Base-by-base conservation (phyloP, 495 filamentous ascomycete genomes). In the Friedmanniomyces endolithicus region DNA sequence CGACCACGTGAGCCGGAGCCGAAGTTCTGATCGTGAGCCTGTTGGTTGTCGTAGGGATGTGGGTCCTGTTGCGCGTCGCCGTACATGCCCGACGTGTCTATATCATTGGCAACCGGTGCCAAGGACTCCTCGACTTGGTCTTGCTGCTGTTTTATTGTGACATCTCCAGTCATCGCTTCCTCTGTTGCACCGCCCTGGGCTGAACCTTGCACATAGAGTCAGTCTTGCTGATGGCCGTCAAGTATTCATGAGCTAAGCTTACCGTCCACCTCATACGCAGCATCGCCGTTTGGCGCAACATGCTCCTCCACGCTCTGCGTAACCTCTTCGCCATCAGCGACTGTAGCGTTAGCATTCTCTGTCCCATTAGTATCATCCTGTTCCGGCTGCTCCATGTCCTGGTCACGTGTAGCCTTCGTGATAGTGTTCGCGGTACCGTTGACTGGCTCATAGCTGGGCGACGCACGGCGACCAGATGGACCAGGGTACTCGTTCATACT, bases 371-470 rank as follows among this genome's bases (percentile, higher is more conserved):
- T 47, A 47, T 2, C 16, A 6, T 47, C 44, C 11, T 6, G 44
- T 6, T 27, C 44, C 17, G 19, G 19, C 44, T 23, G 68, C 65
- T 71, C 62, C 70, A 67, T 77, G 74, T 50, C 61, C 62, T 50
- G 47, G 19, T 49, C 57, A 48, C 49, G 49, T 52, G 49, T 6
- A 2, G 49, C 24, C 49, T 47, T 70, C 66, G 52, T 50, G 52
- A 70, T 70, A 76, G 70, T 73, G 68, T 65, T 73, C 71, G 68
- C 73, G 71, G 70, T 72, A 70, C 71, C 76, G 75, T 69, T 63
- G 49, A 61, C 61, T 2, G 57, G 57, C 53, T 55, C 57, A 47
- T 60, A 60, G 35, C 41, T 56, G 11, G 57, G 57, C 16, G 57
- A 60, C 14, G 44, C 46, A 41, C 57, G 57, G 16, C 35, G 52